A percentile compares a stretch with the other conserved stretches of the same genome.
phyloP scores from a whole-genome alignment of 140 eudicot genomes.

The Ambrosia hybrid region DNA sequence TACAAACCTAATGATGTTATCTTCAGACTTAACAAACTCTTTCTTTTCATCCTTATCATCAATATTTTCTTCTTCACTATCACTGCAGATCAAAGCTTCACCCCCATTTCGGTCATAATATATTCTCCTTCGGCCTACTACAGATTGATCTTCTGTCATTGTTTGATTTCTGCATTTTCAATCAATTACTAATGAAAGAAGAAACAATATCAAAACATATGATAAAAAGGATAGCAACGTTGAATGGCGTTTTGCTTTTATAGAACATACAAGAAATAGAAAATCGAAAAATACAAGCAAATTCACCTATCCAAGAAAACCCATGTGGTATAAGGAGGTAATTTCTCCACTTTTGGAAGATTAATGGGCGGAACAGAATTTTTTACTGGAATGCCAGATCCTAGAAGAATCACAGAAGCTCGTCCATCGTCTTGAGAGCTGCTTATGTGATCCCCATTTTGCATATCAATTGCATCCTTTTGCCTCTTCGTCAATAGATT shows the following conservation, averaged over 20 bases:
- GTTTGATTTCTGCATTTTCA: constrained; percentile 67
- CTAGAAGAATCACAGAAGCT: constrained; percentile 71
- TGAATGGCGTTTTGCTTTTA: constrained; percentile 15
- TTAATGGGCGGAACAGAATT: constrained; percentile 59
- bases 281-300: not conserved
- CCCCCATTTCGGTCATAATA: constrained; percentile 88
- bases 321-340: constrained; percentile 90
- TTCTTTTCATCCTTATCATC: constrained; percentile 75
- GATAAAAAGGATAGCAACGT: not conserved
- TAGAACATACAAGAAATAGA: not conserved
- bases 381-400: constrained; percentile 65
- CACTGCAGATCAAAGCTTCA: constrained; percentile 89
- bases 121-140: constrained; percentile 85
- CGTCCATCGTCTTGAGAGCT: constrained; percentile 52
- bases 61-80: constrained; percentile 80
- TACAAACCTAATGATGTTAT: constrained; percentile 76
- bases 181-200: constrained; percentile 2
- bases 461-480: constrained; percentile 71
- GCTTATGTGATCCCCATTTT: constrained; percentile 50
- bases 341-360: constrained; percentile 58
- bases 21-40: constrained; percentile 74
- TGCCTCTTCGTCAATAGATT: constrained; percentile 59
- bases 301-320: constrained; percentile 74
- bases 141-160: constrained; percentile 96
- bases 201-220: constrained; percentile 6